These are phyloP conservation scores for Aspergillus awamori DNA, from an alignment of 2,329 filamentous ascomycete species.

Conservation along the genomic window DNA sequence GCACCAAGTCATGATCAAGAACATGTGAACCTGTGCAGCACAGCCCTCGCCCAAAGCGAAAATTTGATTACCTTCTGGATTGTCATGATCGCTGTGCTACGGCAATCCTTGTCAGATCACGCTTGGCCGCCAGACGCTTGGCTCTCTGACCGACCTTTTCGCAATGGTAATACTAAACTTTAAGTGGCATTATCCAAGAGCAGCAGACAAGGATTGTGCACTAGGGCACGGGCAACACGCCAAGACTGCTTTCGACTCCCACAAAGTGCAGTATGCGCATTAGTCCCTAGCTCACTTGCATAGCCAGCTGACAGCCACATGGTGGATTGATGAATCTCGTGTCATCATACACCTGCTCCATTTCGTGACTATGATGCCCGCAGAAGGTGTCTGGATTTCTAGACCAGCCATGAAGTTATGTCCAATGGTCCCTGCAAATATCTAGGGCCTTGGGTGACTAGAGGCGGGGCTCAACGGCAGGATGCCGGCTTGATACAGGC, in stretches of 20 bases:
- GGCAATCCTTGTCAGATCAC: conserved; percentile 67
- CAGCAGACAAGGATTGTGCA: conserved; percentile 57
- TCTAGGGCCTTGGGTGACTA: conserved; percentile 47
- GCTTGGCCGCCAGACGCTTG: conserved; percentile 59
- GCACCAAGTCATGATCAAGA: conserved; percentile 61
- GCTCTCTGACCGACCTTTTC: conserved; percentile 70
- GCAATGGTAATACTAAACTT: conserved; percentile 65
- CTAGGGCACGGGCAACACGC: conserved; percentile 58
- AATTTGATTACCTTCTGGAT: conserved; percentile 78
- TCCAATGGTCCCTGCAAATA: conserved; percentile 51
- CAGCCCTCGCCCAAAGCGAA: conserved; percentile 71
- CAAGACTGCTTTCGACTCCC: conserved; percentile 62
- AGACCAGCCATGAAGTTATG: conserved; percentile 54
- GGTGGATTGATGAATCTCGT: conserved; percentile 58
- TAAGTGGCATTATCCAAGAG: conserved; percentile 64
- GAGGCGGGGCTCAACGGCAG: conserved; percentile 38
- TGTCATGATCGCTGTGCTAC: conserved; percentile 78
- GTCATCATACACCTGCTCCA: conserved; percentile 53
- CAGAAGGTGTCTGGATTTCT: conserved; percentile 27
- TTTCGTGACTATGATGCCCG: conserved; percentile 31
- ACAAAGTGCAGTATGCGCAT: conserved; percentile 52
- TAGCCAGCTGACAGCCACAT: conserved; percentile 56
- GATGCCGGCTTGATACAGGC: conserved; percentile 28
- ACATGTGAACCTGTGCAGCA: conserved; percentile 44
- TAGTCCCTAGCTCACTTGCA: conserved; percentile 52